Conservation (phyloP, 441 rosid genomes). For the Rhodomyrtus psidioides region DNA sequence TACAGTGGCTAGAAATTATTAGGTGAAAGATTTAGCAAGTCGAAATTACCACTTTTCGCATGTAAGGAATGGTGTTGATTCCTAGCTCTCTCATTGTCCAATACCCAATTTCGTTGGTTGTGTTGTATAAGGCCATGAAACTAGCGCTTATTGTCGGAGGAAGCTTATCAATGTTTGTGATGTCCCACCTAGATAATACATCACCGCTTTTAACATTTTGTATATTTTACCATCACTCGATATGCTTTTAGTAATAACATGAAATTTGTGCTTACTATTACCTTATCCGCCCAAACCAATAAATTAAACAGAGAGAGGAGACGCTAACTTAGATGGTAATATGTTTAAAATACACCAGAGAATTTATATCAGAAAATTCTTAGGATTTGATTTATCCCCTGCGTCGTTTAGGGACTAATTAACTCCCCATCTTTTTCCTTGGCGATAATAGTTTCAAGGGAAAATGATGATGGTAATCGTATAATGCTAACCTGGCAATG, state of each 20-base stretch:
- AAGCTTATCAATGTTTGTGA: not conserved
- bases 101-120: not conserved
- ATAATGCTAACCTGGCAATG: not conserved
- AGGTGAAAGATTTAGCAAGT: not conserved
- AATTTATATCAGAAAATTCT: not conserved
- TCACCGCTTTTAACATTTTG: not conserved
- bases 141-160: not conserved
- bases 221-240: not conserved
- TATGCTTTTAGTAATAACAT: not conserved
- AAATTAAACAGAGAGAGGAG: not conserved
- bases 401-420: not conserved
- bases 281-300: not conserved
- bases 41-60: not conserved
- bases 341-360: not conserved
- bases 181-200: not conserved
- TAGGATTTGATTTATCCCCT: not conserved
- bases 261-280: not conserved
- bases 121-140: not conserved
- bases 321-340: not conserved
- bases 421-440: not conserved
- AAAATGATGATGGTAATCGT: not conserved
- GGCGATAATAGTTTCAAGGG: not conserved
- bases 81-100: not conserved
- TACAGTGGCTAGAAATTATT: not conserved
- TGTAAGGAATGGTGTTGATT: not conserved